These are phyloP conservation scores for Didymella pinodella DNA, from an alignment of 2,329 filamentous ascomycete species.

Conservation along the genomic window DNA sequence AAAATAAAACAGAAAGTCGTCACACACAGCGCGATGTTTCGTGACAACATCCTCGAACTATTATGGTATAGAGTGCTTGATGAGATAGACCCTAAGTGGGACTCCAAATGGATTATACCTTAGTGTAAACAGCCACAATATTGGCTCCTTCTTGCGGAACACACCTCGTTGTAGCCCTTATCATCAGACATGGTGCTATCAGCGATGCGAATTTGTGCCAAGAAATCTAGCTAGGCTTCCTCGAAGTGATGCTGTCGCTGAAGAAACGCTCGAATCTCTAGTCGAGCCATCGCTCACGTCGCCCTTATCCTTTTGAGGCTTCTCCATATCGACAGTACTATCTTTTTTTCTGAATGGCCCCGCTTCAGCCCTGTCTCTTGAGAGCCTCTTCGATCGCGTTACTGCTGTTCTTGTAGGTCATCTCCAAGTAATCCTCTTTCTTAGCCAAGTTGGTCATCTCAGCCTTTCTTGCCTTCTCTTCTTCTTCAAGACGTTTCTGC, in stretches of 20 bases:
- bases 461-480: slow-evolving; percentile 76
- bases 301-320: background rate
- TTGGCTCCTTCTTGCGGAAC: background rate
- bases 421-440: slow-evolving; percentile 91
- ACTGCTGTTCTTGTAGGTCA: slow-evolving; percentile 91
- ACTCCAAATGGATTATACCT: background rate
- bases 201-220: background rate
- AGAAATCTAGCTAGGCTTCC: background rate
- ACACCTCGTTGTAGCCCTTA: too few relatives aligned
- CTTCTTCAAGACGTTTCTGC: slow-evolving; percentile 75
- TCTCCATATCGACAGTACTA: background rate
- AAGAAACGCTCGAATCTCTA: background rate
- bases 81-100: background rate
- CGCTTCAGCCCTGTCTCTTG: slow-evolving; percentile 49
- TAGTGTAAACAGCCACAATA: background rate
- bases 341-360: background rate
- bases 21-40: too few relatives aligned
- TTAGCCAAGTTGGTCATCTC: slow-evolving; percentile 86
- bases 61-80: background rate
- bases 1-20: too few relatives aligned
- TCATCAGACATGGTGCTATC: background rate
- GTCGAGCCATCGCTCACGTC: background rate
- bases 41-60: background rate
- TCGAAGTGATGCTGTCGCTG: background rate
- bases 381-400: slow-evolving; percentile 92